Base-by-base conservation (phyloP, 441 rosid genomes). In the Euphorbia celastroides region DNA sequence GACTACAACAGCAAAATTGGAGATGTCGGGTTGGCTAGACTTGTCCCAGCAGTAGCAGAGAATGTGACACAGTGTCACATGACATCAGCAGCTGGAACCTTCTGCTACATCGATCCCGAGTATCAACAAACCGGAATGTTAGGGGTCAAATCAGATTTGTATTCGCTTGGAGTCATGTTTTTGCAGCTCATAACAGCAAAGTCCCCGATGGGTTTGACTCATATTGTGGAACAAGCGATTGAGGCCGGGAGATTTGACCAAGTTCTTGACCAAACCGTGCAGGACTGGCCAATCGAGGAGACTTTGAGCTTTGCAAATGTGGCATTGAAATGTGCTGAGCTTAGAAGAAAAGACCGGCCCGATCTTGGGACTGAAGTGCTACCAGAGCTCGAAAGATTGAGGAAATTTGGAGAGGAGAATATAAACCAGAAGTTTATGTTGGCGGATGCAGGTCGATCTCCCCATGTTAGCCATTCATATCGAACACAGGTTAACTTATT, bases 191-290 rank as follows among this genome's bases (percentile, higher is more conserved):
- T 82, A 62, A 80, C 86, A 2, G 80, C 73, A 19, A 80, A 72
- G 62, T 80, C 86, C 12, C 84, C 86, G 1, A 80, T 82, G 86
- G 86, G 84, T n/a, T 65, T 82, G 68, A 54, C 84, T 22, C 86
- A 78, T 67, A 26, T 56, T 14, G 72, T 80, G 5, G 75, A 70
- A 27, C 72, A 60, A 60, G 72, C 86, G 19, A 74, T 78, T 1
- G 80, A 80, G 74, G 52, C 46, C 3, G 82, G 74, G 10, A 56
- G 52, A 30, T 80, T 82, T 38, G 23, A 23, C 6, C 64, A 72
- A 16, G 54, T 76, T 67, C 71, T 82, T 54, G 86, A 82, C 76
- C 79, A 78, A 19, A 69, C 57, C 0, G 79, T 82, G 46, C 22
- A 52, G 2, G 82, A 82, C 64, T 82, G 86, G 84, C 86, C 86